Evolutionary conservation across 495 filamentous ascomycete genomes (phyloP).

Genomic region (Talaromyces proteolyticus): DNA sequence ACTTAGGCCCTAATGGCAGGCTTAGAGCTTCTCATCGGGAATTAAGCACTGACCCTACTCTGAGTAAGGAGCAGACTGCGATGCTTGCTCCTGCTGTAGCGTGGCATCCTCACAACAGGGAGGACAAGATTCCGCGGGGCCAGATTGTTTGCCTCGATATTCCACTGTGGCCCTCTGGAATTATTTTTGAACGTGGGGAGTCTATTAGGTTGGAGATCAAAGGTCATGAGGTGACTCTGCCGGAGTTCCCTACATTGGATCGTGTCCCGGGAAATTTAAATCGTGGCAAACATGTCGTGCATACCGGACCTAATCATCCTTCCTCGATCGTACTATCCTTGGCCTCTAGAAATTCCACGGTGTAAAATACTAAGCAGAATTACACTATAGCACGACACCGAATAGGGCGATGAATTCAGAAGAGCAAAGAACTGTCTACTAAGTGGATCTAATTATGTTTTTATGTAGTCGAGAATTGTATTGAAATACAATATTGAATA

Average conservation of each 20-base stretch:
- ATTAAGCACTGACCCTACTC: conserved; percentile 7
- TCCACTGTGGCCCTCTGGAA: conserved; percentile 9
- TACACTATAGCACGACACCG: no score
- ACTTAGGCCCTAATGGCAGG: conserved; percentile 21
- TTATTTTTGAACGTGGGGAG: conserved; percentile 8
- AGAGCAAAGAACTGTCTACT: no score
- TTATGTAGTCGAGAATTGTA: no score
- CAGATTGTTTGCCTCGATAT: conserved; percentile 12
- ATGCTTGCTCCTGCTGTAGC: conserved; percentile 2
- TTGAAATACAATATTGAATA: no score
- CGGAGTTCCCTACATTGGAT: conserved; percentile 11
- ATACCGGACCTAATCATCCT: conserved; percentile 10
- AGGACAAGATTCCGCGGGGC: conserved; percentile 16
- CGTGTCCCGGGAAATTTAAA: conserved; percentile 11
- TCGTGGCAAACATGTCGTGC: conserved; percentile 16
- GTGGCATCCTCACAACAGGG: conserved; percentile 15
- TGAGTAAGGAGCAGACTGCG: background rate
- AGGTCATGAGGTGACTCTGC: conserved; percentile 10
- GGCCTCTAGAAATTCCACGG: background rate
- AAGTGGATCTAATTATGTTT: no score
- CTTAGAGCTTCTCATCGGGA: conserved; percentile 24
- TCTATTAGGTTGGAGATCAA: conserved; percentile 5
- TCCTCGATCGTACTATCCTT: background rate
- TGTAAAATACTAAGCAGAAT: no score
- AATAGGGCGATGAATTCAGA: no score